phyloP scores from a whole-genome alignment of 2,329 filamentous ascomycete genomes.

The Golovinomyces cichoracearum region DNA sequence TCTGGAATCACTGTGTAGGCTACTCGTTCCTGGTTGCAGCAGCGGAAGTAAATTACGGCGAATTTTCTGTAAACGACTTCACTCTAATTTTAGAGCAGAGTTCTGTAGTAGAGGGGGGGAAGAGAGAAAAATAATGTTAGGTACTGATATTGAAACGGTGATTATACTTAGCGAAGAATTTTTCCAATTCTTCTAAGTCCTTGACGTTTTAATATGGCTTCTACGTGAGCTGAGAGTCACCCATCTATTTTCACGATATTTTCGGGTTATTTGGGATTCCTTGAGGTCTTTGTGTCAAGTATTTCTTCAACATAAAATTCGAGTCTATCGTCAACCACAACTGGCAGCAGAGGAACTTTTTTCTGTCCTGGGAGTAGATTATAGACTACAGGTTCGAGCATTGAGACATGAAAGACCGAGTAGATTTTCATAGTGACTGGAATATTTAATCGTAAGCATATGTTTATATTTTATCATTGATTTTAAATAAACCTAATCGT shows the following conservation, averaged over 20 bases:
- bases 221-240: neutral
- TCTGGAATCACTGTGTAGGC: too few relatives aligned
- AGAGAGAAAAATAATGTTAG: too few relatives aligned
- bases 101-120: too few relatives aligned
- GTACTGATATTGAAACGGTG: too few relatives aligned
- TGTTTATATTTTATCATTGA: neutral
- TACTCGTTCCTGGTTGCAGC: too few relatives aligned
- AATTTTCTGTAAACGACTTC: too few relatives aligned
- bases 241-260: neutral
- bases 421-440: constrained; percentile 1
- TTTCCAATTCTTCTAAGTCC: neutral
- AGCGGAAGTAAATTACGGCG: too few relatives aligned
- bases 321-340: neutral
- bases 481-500: constrained; percentile 1
- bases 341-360: neutral
- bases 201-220: neutral
- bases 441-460: constrained; percentile 1
- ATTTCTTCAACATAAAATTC: neutral
- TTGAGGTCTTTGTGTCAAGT: neutral
- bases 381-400: neutral
- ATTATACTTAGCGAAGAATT: neutral
- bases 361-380: neutral
- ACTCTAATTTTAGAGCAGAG: too few relatives aligned
- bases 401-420: constrained; percentile 2
- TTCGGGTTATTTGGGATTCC: neutral